Evolutionary conservation across 192 early-diverging fungal species (phyloP).

Genomic region (Coemansia sp.): DNA sequence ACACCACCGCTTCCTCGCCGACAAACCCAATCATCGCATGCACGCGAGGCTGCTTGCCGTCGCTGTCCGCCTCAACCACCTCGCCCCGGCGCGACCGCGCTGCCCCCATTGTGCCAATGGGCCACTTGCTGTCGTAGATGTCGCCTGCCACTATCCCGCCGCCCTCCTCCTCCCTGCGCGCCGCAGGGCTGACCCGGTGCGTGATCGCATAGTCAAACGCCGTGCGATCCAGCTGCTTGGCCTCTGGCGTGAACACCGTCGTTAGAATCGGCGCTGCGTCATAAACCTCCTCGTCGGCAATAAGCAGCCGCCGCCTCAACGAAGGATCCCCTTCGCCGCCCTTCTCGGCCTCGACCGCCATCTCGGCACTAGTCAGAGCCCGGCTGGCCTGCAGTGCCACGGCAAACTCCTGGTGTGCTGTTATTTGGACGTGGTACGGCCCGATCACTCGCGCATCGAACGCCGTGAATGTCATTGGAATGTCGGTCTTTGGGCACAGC

Average conservation of each 20-base stretch:
- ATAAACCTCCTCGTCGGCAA: slow-evolving; percentile 51
- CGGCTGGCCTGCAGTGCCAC: slow-evolving; percentile 47
- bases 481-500: slow-evolving; percentile 38
- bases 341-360: neutral
- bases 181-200: slow-evolving; percentile 6
- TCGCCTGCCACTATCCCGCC: slow-evolving; percentile 28
- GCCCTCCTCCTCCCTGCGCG: neutral
- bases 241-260: slow-evolving; percentile 43
- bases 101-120: slow-evolving; percentile 26
- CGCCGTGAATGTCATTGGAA: slow-evolving; percentile 34
- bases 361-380: slow-evolving; percentile 4
- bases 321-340: neutral
- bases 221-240: slow-evolving; percentile 27
- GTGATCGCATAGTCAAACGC: slow-evolving; percentile 35
- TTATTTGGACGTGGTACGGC: slow-evolving; percentile 45
- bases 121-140: slow-evolving; percentile 38
- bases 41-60: slow-evolving; percentile 23
- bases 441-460: slow-evolving; percentile 48
- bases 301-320: slow-evolving; percentile 22
- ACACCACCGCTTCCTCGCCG: slow-evolving; percentile 48
- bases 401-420: slow-evolving; percentile 51
- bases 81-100: neutral
- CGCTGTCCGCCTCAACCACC: neutral
- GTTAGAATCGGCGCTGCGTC: slow-evolving; percentile 46
- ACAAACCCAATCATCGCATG: slow-evolving; percentile 51